Percentiles rank a stretch among this genome's conserved stretches.
Conservation (phyloP, 2,329 filamentous ascomycete species). For the Arthrobotrys conoides region DNA sequence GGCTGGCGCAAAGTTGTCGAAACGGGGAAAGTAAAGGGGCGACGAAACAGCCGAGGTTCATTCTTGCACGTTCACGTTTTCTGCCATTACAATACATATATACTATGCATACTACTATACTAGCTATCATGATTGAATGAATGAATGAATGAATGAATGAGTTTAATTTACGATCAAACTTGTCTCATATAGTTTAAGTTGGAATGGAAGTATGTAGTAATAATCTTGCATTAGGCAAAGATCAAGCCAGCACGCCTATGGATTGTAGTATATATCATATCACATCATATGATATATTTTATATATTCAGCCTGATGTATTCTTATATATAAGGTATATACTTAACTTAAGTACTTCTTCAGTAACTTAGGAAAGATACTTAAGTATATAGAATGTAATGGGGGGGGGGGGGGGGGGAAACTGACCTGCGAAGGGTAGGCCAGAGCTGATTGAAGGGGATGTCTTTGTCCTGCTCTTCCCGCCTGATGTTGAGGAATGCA, state of each 20-base stretch:
- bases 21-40: constrained; percentile 14
- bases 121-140: too few species aligned
- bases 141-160: too few species aligned
- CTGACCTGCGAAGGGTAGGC: constrained; percentile 53
- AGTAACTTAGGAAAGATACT: too few species aligned
- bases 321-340: too few species aligned
- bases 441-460: constrained; percentile 49
- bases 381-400: too few species aligned
- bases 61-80: constrained; percentile 26
- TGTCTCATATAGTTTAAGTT: too few species aligned
- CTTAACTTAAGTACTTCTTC: too few species aligned
- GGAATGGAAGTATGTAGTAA: too few species aligned
- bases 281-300: too few species aligned
- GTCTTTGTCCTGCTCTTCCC: constrained; percentile 71
- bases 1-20: constrained; percentile 16
- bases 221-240: constrained; percentile 36
- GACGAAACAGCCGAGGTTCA: constrained; percentile 53
- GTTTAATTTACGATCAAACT: too few species aligned
- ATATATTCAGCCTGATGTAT: too few species aligned
- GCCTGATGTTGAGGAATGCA: constrained; percentile 71
- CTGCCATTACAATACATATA: neutral
- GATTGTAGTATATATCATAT: neutral
- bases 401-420: neutral
- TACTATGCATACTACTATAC: too few species aligned
- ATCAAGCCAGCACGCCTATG: constrained; percentile 45